Conservation (phyloP, 2,329 filamentous ascomycete species). For the Nigrospora oryzae region DNA sequence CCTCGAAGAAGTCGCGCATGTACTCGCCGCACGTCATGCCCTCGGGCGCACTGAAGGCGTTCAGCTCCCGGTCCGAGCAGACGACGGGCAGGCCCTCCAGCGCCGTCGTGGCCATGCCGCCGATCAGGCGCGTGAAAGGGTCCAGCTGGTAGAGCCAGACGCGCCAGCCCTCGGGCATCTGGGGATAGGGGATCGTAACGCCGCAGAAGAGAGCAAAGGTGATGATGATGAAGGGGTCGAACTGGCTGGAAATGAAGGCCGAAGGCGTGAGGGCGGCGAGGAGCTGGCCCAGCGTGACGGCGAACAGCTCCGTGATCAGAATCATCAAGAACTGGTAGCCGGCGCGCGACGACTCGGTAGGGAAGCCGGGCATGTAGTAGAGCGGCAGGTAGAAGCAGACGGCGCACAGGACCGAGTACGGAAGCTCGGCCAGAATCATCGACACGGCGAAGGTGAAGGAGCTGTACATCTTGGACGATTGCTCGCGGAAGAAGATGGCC, state of each 20-base stretch:
- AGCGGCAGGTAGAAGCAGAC: slow-evolving; percentile 74
- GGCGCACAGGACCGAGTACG: slow-evolving; percentile 74
- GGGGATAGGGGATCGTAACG: slow-evolving; percentile 69
- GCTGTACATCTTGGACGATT: slow-evolving; percentile 78
- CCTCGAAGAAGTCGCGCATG: slow-evolving; percentile 60
- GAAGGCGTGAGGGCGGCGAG: slow-evolving; percentile 71
- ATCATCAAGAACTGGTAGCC: slow-evolving; percentile 86
- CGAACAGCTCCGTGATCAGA: slow-evolving; percentile 76
- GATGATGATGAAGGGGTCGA: slow-evolving; percentile 78
- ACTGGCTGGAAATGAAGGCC: slow-evolving; percentile 68
- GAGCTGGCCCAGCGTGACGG: slow-evolving; percentile 69
- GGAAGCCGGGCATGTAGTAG: slow-evolving; percentile 78
- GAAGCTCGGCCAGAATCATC: slow-evolving; percentile 77
- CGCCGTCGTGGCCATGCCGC: slow-evolving; percentile 72
- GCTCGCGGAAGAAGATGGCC: slow-evolving; percentile 78
- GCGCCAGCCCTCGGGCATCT: slow-evolving; percentile 73
- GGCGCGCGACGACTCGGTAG: slow-evolving; percentile 52
- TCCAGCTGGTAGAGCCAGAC: slow-evolving; percentile 76
- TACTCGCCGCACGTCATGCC: slow-evolving; percentile 67
- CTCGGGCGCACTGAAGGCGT: slow-evolving; percentile 56
- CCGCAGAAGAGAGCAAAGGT: slow-evolving; percentile 82
- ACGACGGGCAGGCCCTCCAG: slow-evolving; percentile 56
- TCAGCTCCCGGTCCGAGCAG: slow-evolving; percentile 56
- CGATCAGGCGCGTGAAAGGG: slow-evolving; percentile 74
- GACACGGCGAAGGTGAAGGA: slow-evolving; percentile 69